Evolutionary conservation across 352 stramenopile species (phyloP), one percentile per base, ranked within the genome.

Genomic region (Phytophthora cryptogea): DNA sequence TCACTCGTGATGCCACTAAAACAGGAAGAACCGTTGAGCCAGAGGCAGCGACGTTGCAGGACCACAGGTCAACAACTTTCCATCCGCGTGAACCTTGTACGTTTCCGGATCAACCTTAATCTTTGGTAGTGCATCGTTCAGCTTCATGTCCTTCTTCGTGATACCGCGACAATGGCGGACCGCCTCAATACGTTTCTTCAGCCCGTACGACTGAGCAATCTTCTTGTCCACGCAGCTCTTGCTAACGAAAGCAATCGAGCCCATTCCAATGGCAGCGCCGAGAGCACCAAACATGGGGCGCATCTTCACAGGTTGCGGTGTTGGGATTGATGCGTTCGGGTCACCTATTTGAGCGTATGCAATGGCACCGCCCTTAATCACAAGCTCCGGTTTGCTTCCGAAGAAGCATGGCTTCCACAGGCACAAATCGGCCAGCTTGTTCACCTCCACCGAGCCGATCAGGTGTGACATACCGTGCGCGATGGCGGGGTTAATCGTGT

Each of bases 401-500:
- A 99, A 99, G 59, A 97, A 92, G 36, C 80, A 80, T 5, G 96
- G 93, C 68, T 98, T 97, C 96, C 96, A 99, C 14, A 99, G 70
- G 4, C 90, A 84, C 3, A 99, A 76, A 72, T 99, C 96, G 1
- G 96, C 96, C 11, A 98, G 76, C 71, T 99, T 99, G 41, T 68
- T 71, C 27, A 74, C 59, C 76, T 99, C 95, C 20, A 99, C 72
- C 6, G 89, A 98, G 8, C 96, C 96, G 47, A 99, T 96, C 46
- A 97, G 50, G 68, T 98, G 86, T n/a, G 80, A 82, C 89, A 99
- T 98, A 6, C 96, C 96, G 72, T 99, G 96, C 1, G 96, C 92
- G 54, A 99, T 96, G 31, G 93, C 93, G 14, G 96, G 96, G 66
- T 99, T 99, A 70, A 99, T 98, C 42, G 96, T 99, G 78, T 99